Conservation (phyloP, 2,329 filamentous ascomycete species). For the Xylaria sp. region DNA sequence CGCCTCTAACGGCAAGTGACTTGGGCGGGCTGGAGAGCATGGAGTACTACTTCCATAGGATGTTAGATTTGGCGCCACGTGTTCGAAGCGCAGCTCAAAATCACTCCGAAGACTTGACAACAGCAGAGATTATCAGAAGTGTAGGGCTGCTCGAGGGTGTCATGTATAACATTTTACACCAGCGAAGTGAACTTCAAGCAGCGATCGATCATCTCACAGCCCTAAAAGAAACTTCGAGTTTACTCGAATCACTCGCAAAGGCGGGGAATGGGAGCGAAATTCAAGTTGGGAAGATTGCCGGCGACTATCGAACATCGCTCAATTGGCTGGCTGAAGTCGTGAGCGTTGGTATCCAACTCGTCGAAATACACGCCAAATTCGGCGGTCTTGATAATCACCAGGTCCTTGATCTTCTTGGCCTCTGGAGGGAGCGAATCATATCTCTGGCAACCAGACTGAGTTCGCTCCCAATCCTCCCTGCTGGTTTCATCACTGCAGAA, state of each 20-base stretch:
- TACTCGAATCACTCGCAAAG: conserved; percentile 52
- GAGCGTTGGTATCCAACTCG: conserved; percentile 68
- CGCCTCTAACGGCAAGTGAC: conserved; percentile 53
- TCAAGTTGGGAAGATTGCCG: conserved; percentile 33
- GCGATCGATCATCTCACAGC: conserved; percentile 53
- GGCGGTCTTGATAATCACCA: conserved; percentile 62
- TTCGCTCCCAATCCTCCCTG: conserved; percentile 61
- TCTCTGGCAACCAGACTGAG: conserved; percentile 56
- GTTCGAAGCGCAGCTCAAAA: conserved; percentile 74
- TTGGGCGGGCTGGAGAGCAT: conserved; percentile 55
- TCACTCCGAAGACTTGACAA: conserved; percentile 86
- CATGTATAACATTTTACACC: conserved; percentile 71
- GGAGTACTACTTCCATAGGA: conserved; percentile 82
- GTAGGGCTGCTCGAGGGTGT: conserved; percentile 89
- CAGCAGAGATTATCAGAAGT: conserved; percentile 81
- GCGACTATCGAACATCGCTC: conserved; percentile 49
- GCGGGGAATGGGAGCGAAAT: conserved; percentile 41
- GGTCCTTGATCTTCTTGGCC: conserved; percentile 59
- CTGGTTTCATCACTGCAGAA: conserved; percentile 58
- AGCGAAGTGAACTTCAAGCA: conserved; percentile 64
- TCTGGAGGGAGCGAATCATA: conserved; percentile 62
- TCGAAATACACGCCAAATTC: conserved; percentile 75
- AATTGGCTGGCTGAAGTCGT: conserved; percentile 78
- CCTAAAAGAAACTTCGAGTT: conserved; percentile 53
- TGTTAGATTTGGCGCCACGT: conserved; percentile 77